These are phyloP conservation scores for Boletales sp. DNA, from an alignment of 768 basidiomycete genomes.

Conservation along the genomic window DNA sequence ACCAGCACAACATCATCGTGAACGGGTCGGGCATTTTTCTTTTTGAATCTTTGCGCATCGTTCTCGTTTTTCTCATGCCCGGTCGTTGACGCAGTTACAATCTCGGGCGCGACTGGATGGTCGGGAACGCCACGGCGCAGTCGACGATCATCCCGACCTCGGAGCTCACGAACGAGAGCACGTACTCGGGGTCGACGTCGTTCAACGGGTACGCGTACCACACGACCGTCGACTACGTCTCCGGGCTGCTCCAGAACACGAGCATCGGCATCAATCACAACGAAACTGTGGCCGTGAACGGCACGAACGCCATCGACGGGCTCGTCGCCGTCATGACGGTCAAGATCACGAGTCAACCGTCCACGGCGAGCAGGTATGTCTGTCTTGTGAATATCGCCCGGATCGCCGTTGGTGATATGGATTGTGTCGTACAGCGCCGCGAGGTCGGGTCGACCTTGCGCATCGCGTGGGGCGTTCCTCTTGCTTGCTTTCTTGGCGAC, in stretches of 20 bases:
- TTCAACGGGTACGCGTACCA: constrained; percentile 70
- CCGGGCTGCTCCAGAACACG: constrained; percentile 67
- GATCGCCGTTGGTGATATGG: not conserved
- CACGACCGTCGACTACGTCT: constrained; percentile 62
- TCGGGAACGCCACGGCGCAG: constrained; percentile 73
- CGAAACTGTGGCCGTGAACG: constrained; percentile 44
- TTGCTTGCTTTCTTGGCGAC: constrained; percentile 9
- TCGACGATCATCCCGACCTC: constrained; percentile 24
- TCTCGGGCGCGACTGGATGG: constrained; percentile 79
- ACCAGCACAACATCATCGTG: constrained; percentile 64
- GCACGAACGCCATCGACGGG: constrained; percentile 74
- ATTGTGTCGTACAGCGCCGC: constrained; percentile 11
- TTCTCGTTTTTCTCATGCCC: too few species aligned
- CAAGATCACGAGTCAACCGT: constrained; percentile 47
- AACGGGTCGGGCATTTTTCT: constrained; percentile 50
- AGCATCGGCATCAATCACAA: constrained; percentile 71
- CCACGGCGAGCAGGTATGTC: constrained; percentile 22
- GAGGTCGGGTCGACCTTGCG: constrained; percentile 7
- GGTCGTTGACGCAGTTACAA: constrained; percentile 52
- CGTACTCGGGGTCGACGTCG: constrained; percentile 61
- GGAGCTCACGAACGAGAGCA: constrained; percentile 43
- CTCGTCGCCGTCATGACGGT: constrained; percentile 77
- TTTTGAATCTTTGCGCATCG: not conserved
- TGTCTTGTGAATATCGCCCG: not conserved
- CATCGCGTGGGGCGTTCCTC: constrained; percentile 12